Evolutionary conservation across 2,329 filamentous ascomycete genomes (phyloP).

Genomic region (Podosphaera aphanis): DNA sequence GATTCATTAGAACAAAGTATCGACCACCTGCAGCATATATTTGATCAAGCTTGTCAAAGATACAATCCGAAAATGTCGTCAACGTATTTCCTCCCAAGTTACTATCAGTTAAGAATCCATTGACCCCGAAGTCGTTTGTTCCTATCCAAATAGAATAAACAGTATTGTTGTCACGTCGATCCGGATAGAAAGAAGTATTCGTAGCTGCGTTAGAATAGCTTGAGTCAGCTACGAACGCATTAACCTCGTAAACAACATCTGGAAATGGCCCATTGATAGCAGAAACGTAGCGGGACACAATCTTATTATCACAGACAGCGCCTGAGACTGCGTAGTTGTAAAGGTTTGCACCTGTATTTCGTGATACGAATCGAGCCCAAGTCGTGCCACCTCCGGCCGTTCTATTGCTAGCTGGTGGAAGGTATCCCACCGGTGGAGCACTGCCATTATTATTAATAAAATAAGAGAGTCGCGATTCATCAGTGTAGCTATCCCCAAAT

Average conservation of each 20-base stretch:
- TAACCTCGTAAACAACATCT: slow-evolving; percentile 35
- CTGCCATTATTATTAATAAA: slow-evolving; percentile 33
- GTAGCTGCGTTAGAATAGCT: slow-evolving; percentile 15
- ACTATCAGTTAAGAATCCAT: slow-evolving; percentile 40
- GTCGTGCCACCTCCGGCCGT: slow-evolving; percentile 41
- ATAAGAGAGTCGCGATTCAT: slow-evolving; percentile 43
- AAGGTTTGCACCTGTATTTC: slow-evolving; percentile 30
- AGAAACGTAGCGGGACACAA: slow-evolving; percentile 31
- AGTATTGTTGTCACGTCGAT: slow-evolving; percentile 30
- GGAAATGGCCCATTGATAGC: slow-evolving; percentile 33
- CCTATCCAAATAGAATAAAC: slow-evolving; percentile 63
- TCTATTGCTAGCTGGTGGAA: slow-evolving; percentile 22
- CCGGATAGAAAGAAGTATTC: slow-evolving; percentile 20
- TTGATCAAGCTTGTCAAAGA: slow-evolving; percentile 36
- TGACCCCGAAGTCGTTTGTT: slow-evolving; percentile 51
- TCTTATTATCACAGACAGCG: slow-evolving; percentile 46
- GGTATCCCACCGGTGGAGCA: slow-evolving; percentile 35
- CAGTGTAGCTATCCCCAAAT: slow-evolving; percentile 51
- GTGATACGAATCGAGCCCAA: slow-evolving; percentile 45
- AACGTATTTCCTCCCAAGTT: slow-evolving; percentile 34
- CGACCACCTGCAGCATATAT: slow-evolving; percentile 44
- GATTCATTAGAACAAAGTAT: slow-evolving; percentile 50
- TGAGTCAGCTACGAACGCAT: slow-evolving; percentile 29
- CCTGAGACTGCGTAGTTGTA: slow-evolving; percentile 52
- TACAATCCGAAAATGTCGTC: slow-evolving; percentile 40